Base-by-base conservation (phyloP, 1,139 yeast species). In the Magnusiomyces magnusii region DNA sequence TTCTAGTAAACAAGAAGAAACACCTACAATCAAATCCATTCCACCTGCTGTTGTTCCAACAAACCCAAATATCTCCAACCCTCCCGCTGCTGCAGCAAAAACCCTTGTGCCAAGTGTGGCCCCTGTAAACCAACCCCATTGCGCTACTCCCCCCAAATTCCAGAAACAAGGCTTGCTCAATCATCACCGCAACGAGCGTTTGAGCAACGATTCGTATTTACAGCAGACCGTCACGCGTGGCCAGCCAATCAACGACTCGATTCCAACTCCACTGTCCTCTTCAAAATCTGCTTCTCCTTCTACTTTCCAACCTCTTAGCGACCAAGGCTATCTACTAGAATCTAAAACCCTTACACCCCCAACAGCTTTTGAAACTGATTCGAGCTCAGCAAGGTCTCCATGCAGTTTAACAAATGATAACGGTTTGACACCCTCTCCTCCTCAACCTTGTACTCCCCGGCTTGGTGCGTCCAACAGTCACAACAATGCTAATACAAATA, bases 341-440 rank as follows among this genome's bases (percentile, higher is more conserved):
- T 17, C 44, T 10, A 39, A 39, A 5, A 10, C 44, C 17, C 19
- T 10, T 10, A 15, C 44, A 3, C 44, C 44, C 5, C 49, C 24
- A 21, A 3, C 49, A 21, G 25, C 49, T 9, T 44, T 23, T 44
- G 49, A 44, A 44, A 21, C 49, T 10, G 27, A 44, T 23, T 3
- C 27, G 3, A 34, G 42, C 36, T n/a, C 23, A 23, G 28, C n/a
- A 54, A 44, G 27, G 2, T 47, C 36, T 17, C 54, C 39, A 59
- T 15, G 58, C 61, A 24, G 63, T 56, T 31, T 59, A 39, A 39
- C 44, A 39, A 39, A 47, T 57, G 17, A 52, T 55, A 17, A 57
- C 56, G 25, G 63, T 57, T 28, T 53, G 7, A 56, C 49, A 25
- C 51, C 21, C 24, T 57, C 21, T 28, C 51, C 13, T 21, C 27